A percentile compares a stretch with the other conserved stretches of the same genome.
Evolutionary conservation across 148 eudicot species (phyloP).

Genomic region (Cornus kousa): DNA sequence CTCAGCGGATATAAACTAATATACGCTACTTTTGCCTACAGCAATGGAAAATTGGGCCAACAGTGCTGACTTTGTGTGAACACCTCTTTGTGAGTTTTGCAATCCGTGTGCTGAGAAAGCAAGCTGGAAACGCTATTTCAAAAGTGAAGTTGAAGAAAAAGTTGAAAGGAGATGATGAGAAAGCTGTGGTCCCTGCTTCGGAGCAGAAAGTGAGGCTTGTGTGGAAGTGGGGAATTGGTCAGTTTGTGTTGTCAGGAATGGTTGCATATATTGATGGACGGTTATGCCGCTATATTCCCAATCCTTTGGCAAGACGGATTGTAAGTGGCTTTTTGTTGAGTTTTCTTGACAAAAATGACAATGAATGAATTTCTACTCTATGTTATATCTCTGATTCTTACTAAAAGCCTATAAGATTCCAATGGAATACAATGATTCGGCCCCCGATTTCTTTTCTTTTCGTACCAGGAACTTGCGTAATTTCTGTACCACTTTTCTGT

Average conservation of each 20-base stretch:
- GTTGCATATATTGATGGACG: slow-evolving; percentile 95
- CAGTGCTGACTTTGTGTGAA: slow-evolving; percentile 78
- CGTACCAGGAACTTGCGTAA: no score
- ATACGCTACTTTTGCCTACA: slow-evolving; percentile 18
- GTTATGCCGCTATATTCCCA: slow-evolving; percentile 76
- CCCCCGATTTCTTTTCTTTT: no score
- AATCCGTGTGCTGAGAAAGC: slow-evolving; percentile 75
- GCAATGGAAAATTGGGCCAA: slow-evolving; percentile 95
- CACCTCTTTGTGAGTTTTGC: slow-evolving; percentile 96
- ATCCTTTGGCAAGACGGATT: slow-evolving; percentile 92
- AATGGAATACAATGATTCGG: no score
- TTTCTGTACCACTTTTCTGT: no score
- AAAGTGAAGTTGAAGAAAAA: slow-evolving; percentile 41
- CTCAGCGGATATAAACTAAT: not conserved
- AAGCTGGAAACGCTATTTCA: slow-evolving; percentile 43
- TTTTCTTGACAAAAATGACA: slow-evolving; percentile 70
- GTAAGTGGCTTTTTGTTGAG: slow-evolving; percentile 90
- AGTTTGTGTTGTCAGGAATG: slow-evolving; percentile 72
- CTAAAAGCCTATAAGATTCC: no score
- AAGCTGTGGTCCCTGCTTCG: slow-evolving; percentile 27
- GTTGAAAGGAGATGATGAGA: slow-evolving; percentile 25
- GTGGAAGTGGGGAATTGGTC: slow-evolving; percentile 83
- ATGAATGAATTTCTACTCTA: slow-evolving; percentile 10
- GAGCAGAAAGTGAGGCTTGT: slow-evolving; percentile 36
- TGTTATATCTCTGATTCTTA: not conserved